Base-by-base conservation (phyloP, 2,329 filamentous ascomycete species). In the Diaporthe sp. region DNA sequence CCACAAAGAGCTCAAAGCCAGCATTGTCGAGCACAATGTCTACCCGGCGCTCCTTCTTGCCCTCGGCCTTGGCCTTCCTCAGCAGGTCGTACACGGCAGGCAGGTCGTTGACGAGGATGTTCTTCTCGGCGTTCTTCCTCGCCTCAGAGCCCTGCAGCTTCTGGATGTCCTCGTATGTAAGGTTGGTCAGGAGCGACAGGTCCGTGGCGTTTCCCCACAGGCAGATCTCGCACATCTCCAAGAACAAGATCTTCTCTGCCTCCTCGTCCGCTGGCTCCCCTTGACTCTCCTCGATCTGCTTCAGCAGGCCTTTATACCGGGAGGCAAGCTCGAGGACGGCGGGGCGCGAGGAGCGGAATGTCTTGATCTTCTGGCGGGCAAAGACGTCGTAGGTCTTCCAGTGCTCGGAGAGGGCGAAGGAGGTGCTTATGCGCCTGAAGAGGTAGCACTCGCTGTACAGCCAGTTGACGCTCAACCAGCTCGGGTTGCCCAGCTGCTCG, bases 191-290 rank as follows among this genome's bases (percentile, higher is more conserved):
- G 28, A 98, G 92, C 0, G 95, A 98, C 20, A 98, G 88, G 83
- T 98, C 97, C 0, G 96, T 98, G 2, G 96, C 97, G 83, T 98
- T 98, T 15, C 96, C 96, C 96, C 96, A 98, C 2, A 98, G 90
- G 82, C 96, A 98, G 80, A 98, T 97, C 87, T 98, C 95, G 84
- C 93, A 96, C 94, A 98, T 97, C 83, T 98, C 96, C 34, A 89
- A 89, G 85, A 98, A 98, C 37, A 98, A 87, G 0, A 96, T 85
- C 82, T 92, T 91, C 82, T 97, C 94, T 0, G 94, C 92, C 74
- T 93, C 90, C 42, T 91, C 89, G 68, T 92, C 92, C 47, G 86
- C 85, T 4, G 87, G 87, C 57, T 88, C 85, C 67, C 87, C 85
- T 79, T 90, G 89, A 73, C 87, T 83, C 10, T 85, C 83, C 57